Evolutionary conservation across 2,329 filamentous ascomycete genomes (phyloP).

Genomic region (Albophoma yamanashiensis): DNA sequence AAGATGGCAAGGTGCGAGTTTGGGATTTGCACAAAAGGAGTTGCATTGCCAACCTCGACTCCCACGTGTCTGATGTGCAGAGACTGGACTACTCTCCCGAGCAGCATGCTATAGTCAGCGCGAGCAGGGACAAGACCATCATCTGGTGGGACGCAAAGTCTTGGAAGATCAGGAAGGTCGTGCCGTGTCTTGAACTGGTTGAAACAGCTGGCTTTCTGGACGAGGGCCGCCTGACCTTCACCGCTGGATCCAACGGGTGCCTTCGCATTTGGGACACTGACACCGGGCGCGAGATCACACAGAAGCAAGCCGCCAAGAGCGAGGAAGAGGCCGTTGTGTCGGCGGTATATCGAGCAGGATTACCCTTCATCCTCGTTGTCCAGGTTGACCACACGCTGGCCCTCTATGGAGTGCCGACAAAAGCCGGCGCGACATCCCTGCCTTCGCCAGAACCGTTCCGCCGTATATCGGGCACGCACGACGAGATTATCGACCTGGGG

Average conservation of each 20-base stretch:
- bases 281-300: constrained; percentile 67
- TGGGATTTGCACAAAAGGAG: constrained; percentile 86
- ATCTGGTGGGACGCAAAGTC: constrained; percentile 82
- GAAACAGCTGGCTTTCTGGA: constrained; percentile 75
- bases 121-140: constrained; percentile 84
- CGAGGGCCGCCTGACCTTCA: constrained; percentile 63
- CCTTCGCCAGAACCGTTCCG: constrained; percentile 45
- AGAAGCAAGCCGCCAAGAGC: constrained; percentile 52
- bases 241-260: constrained; percentile 73
- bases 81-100: constrained; percentile 69
- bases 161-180: constrained; percentile 73
- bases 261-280: constrained; percentile 76
- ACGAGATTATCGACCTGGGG: constrained; percentile 91
- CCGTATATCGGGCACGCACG: constrained; percentile 89
- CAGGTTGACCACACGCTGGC: constrained; percentile 84
- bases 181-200: constrained; percentile 75
- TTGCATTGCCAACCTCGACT: constrained; percentile 68
- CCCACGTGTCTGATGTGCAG: constrained; percentile 91
- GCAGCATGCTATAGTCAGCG: constrained; percentile 69
- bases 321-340: constrained; percentile 61
- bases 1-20: constrained; percentile 84
- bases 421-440: constrained; percentile 21
- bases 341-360: constrained; percentile 52
- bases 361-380: constrained; percentile 67
- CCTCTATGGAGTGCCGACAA: constrained; percentile 48